Evolutionary conservation across 768 basidiomycete species (phyloP).

Genomic region (Roridomyces roridus): DNA sequence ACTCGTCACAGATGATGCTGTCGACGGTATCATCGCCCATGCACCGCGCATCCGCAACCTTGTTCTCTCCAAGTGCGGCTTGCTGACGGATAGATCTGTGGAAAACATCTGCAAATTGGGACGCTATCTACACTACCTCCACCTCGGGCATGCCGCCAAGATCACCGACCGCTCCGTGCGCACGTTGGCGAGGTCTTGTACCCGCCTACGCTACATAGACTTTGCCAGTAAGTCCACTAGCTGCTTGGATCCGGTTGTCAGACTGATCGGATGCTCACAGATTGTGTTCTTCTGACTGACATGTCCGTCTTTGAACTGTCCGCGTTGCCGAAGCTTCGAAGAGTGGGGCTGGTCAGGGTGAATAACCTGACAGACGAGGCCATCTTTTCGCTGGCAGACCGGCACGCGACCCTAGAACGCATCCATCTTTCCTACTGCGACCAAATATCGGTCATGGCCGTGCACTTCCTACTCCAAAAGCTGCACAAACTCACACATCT

Average conservation of each 20-base stretch:
- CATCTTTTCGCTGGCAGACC: slow-evolving; percentile 85
- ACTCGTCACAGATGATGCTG: slow-evolving; percentile 79
- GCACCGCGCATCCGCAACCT: slow-evolving; percentile 87
- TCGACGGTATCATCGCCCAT: slow-evolving; percentile 82
- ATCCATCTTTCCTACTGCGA: slow-evolving; percentile 98
- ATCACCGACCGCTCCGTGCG: slow-evolving; percentile 92
- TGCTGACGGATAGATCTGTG: slow-evolving; percentile 82
- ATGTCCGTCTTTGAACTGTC: slow-evolving; percentile 94
- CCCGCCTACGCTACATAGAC: slow-evolving; percentile 92
- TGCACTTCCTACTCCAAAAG: slow-evolving; percentile 88
- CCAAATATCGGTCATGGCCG: slow-evolving; percentile 89
- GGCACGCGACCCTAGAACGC: slow-evolving; percentile 87
- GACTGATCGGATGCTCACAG: slow-evolving; percentile 45
- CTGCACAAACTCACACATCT: slow-evolving; percentile 93
- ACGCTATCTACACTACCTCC: slow-evolving; percentile 93
- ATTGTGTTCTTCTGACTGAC: slow-evolving; percentile 88
- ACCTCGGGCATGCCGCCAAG: slow-evolving; percentile 88
- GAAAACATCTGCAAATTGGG: slow-evolving; percentile 87
- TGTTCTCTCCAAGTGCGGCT: slow-evolving; percentile 83
- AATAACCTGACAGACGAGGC: slow-evolving; percentile 93
- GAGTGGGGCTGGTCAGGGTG: slow-evolving; percentile 95
- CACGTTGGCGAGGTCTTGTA: slow-evolving; percentile 84
- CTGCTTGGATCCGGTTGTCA: neutral
- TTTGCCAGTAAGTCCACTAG: slow-evolving; percentile 92
- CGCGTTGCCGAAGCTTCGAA: slow-evolving; percentile 84